Conservation (phyloP, 2,329 filamentous ascomycete species). For the Botrytis hyacinthi region DNA sequence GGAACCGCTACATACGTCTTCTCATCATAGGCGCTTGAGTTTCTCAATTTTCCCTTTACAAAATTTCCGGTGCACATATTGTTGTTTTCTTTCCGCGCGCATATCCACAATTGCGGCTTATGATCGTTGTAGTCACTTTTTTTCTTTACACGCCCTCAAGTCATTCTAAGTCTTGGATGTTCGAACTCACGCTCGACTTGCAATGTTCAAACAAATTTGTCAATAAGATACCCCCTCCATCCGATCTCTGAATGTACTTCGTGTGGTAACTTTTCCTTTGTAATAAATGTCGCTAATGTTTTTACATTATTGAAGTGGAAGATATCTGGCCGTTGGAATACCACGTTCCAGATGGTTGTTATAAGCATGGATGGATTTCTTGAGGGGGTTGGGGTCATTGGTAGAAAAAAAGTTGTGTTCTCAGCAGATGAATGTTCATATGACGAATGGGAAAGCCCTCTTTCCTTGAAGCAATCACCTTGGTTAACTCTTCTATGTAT, state of each 20-base stretch:
- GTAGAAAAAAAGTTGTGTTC: conserved; percentile 30
- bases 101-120: conserved; percentile 28
- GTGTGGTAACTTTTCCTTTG: conserved; percentile 34
- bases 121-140: conserved; percentile 29
- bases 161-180: conserved; percentile 23
- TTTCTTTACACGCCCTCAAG: conserved; percentile 7
- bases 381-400: conserved; percentile 22
- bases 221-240: conserved; percentile 25
- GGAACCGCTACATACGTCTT: conserved; percentile 32
- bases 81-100: conserved; percentile 26
- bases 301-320: conserved; percentile 35
- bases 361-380: conserved; percentile 27
- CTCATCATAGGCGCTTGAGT: conserved; percentile 29
- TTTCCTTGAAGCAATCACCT: conserved; percentile 34
- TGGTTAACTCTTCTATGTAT: conserved; percentile 32
- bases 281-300: conserved; percentile 39
- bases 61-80: conserved; percentile 29
- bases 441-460: conserved; percentile 30
- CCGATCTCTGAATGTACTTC: conserved; percentile 15
- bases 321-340: conserved; percentile 24
- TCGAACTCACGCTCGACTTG: conserved; percentile 28
- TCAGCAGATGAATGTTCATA: conserved; percentile 35
- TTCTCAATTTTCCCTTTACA: conserved; percentile 22
- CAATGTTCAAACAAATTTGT: conserved; percentile 29
- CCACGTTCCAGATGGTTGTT: conserved; percentile 29